Base-by-base conservation (phyloP, 2,329 filamentous ascomycete genomes). In the Raffaelea ambrosiae region DNA sequence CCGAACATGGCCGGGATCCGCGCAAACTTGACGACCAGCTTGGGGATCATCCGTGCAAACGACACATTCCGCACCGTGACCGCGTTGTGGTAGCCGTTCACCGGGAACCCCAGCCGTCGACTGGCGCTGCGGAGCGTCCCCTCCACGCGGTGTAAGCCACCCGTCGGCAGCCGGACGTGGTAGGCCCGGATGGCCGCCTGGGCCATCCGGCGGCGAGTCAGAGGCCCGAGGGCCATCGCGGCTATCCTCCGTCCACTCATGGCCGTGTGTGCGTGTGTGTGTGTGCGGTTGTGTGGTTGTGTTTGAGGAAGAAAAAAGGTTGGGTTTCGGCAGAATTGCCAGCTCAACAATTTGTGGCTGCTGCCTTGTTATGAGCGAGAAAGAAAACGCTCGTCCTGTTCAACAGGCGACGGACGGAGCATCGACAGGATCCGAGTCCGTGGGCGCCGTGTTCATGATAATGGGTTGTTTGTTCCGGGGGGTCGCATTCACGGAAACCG, bases 1-100 rank as follows among this genome's bases (percentile, higher is more conserved):
- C 91, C 93, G 59, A 95, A 90, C 70, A 96, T 84, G 49, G 93
- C 93, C 19, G 93, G 93, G 47, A 95, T 73, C 48, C 89, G 81
- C 33, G 83, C 77, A 57, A 98, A 84, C 70, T 96, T 98, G 61
- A 93, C 68, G n/a, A 93, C 82, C 44, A 98, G 74, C 63, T 88
- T 91, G 2, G 94, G 94, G 29, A 98, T 70, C 51, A 83, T 72
- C 43, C 81, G 72, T 40, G 67, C 76, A 57, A 83, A 84, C 7
- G 80, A 84, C 21, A 73, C 79, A 62, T 83, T 84, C 48, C 81
- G 74, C 10, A 75, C 72, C 43, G 72, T 70, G 42, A 84, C 80
- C 35, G 77, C 76, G 71, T 95, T 94, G 66, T 95, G 90, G 57
- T 95, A 88, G 20, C 83, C 77, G 60, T 88, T 93, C 44, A 85